Percentiles rank a stretch among this genome's conserved stretches.
Evolutionary conservation across 1,139 yeast species (phyloP).

Genomic region (Ogataea hybrid): DNA sequence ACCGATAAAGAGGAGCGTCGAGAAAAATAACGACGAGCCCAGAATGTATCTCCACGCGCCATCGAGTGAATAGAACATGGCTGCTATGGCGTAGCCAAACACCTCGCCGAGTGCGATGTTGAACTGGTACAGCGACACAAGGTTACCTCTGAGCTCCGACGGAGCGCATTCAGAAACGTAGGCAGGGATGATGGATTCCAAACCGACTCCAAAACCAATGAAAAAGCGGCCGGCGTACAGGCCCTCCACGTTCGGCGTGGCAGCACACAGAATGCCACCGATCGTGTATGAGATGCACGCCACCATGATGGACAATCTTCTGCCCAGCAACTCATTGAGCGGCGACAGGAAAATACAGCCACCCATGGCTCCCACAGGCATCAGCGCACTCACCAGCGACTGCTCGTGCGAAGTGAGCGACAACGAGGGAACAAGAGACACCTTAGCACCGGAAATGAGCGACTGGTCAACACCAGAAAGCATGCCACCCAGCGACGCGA

Average conservation of each 20-base stretch:
- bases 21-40: conserved; percentile 56
- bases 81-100: conserved; percentile 51
- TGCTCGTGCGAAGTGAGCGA: conserved; percentile 36
- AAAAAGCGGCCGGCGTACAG: conserved; percentile 48
- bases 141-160: conserved; percentile 49
- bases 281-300: conserved; percentile 43
- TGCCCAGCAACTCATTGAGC: conserved; percentile 49
- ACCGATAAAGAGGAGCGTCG: conserved; percentile 47
- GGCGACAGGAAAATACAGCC: conserved; percentile 51
- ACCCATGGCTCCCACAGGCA: conserved; percentile 61
- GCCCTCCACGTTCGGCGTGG: conserved; percentile 44
- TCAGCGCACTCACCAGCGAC: conserved; percentile 49
- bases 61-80: conserved; percentile 51
- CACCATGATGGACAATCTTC: conserved; percentile 51
- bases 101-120: conserved; percentile 44
- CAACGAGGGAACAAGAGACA: conserved; percentile 45
- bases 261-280: conserved; percentile 51
- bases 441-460: conserved; percentile 55
- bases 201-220: conserved; percentile 59
- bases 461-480: conserved; percentile 59
- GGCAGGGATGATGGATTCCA: conserved; percentile 57
- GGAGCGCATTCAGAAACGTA: conserved; percentile 58
- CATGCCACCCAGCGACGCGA: conserved; percentile 59
- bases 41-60: conserved; percentile 55
- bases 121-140: conserved; percentile 46